Evolutionary conservation across 108 stramenopile species (phyloP).

Genomic region (Schizochytrium sp.): DNA sequence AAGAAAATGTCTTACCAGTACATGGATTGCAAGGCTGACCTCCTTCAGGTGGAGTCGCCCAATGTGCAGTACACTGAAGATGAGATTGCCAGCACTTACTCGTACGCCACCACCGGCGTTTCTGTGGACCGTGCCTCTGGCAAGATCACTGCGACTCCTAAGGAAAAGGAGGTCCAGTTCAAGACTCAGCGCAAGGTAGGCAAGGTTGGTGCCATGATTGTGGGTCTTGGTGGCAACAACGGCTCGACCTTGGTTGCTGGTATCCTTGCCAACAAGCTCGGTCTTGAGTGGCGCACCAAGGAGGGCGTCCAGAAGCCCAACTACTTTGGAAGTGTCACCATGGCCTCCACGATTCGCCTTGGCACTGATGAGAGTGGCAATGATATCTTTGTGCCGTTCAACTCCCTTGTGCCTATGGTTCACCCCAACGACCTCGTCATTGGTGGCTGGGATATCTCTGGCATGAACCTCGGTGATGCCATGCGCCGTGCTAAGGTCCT

Average conservation of each 20-base stretch:
- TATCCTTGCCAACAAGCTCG: constrained; percentile 91
- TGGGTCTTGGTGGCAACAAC: constrained; percentile 97
- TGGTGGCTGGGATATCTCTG: constrained; percentile 97
- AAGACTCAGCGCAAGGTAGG: constrained; percentile 87
- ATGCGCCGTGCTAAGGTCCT: constrained; percentile 91
- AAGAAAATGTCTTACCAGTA: constrained; percentile 44
- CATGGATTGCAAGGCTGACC: constrained; percentile 34
- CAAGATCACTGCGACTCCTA: constrained; percentile 77
- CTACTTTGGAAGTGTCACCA: constrained; percentile 93
- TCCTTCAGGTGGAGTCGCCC: constrained; percentile 29
- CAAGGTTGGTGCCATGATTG: constrained; percentile 94
- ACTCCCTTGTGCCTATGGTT: constrained; percentile 90
- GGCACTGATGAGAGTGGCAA: constrained; percentile 87
- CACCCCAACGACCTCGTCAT: constrained; percentile 94
- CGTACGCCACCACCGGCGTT: constrained; percentile 89
- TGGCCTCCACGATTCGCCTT: constrained; percentile 91
- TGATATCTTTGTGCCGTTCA: constrained; percentile 89
- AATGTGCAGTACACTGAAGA: constrained; percentile 90
- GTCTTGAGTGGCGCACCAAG: constrained; percentile 91
- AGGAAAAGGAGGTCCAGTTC: constrained; percentile 84
- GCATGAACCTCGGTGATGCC: constrained; percentile 89
- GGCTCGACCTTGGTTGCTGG: constrained; percentile 80
- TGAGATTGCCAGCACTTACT: constrained; percentile 88
- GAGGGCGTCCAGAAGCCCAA: constrained; percentile 87
- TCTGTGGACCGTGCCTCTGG: constrained; percentile 80